phyloP scores from a whole-genome alignment of 2,329 filamentous ascomycete genomes.

The Aspergillus amoenus region DNA sequence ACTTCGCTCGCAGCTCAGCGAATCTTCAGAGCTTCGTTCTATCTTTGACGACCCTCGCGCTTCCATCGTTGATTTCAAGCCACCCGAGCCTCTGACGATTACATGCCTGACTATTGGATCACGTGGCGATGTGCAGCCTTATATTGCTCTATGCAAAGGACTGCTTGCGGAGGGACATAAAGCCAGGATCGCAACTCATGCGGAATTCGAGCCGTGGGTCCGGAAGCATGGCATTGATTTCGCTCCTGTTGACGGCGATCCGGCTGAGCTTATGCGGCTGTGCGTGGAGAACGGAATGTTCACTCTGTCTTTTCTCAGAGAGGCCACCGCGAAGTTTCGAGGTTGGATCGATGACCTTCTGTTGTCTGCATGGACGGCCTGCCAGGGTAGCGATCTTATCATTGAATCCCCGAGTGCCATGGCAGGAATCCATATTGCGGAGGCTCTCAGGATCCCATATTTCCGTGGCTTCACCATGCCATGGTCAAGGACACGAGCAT shows the following conservation, averaged over 20 bases:
- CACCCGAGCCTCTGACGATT: constrained; percentile 72
- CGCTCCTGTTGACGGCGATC: constrained; percentile 82
- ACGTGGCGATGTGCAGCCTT: constrained; percentile 93
- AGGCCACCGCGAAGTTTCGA: constrained; percentile 83
- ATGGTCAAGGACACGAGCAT: constrained; percentile 92
- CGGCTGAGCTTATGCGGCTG: constrained; percentile 89
- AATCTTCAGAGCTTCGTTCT: constrained; percentile 57
- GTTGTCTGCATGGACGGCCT: constrained; percentile 76
- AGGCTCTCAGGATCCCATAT: constrained; percentile 88
- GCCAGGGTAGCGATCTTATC: constrained; percentile 81
- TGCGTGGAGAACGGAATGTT: constrained; percentile 98
- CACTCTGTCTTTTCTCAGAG: constrained; percentile 83
- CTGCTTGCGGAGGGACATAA: constrained; percentile 83
- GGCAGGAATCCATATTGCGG: constrained; percentile 96
- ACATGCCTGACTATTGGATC: constrained; percentile 96
- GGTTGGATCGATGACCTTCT: constrained; percentile 93
- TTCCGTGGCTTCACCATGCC: constrained; percentile 99
- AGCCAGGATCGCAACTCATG: constrained; percentile 85
- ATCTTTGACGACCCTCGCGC: constrained; percentile 89
- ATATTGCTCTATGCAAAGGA: constrained; percentile 93
- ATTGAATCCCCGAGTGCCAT: constrained; percentile 97
- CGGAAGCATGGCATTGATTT: constrained; percentile 94
- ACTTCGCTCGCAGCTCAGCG: constrained; percentile 21
- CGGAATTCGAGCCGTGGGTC: constrained; percentile 86
- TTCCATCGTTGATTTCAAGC: constrained; percentile 90